These are phyloP conservation scores for Entomophthora muscae DNA, from an alignment of 371 early-diverging fungal genomes.

Conservation along the genomic window DNA sequence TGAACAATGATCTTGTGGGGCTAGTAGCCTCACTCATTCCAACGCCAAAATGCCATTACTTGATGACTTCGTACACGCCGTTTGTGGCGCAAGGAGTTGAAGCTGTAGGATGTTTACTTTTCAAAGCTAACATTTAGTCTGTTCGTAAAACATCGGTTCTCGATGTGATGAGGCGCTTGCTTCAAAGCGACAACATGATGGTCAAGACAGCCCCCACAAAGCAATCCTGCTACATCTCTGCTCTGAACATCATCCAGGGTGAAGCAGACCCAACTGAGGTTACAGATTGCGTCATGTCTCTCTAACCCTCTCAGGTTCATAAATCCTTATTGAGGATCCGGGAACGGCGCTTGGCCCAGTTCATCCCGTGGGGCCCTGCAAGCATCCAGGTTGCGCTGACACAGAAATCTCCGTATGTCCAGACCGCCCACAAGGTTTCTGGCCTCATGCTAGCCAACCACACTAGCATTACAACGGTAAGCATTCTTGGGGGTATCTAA, in stretches of 20 bases:
- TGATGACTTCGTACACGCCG: constrained; percentile 96
- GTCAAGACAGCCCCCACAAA: constrained; percentile 81
- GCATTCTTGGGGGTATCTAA: constrained; percentile 10
- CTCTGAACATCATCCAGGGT: constrained; percentile 93
- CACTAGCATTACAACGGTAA: constrained; percentile 80
- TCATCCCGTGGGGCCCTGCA: constrained; percentile 99
- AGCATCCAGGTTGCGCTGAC: constrained; percentile 94
- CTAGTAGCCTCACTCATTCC: constrained; percentile 91
- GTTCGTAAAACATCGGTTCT: constrained; percentile 93
- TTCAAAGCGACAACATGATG: constrained; percentile 94
- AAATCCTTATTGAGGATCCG: constrained; percentile 90
- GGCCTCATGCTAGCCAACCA: constrained; percentile 98
- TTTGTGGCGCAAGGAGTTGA: constrained; percentile 93
- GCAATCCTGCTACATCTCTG: constrained; percentile 85
- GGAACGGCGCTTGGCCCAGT: constrained; percentile 84
- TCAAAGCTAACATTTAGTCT: constrained; percentile 41
- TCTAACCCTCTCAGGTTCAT: constrained; percentile 42
- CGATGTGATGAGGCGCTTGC: constrained; percentile 91
- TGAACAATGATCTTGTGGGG: constrained; percentile 96
- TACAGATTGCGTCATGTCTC: neutral
- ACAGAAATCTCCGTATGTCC: constrained; percentile 80
- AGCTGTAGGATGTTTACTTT: constrained; percentile 32
- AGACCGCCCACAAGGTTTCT: constrained; percentile 81
- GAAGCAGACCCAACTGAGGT: constrained; percentile 96
- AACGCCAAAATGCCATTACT: constrained; percentile 89